Evolutionary conservation across 805 yeast species (phyloP), one percentile per base, ranked within the genome.

Genomic region (Metschnikowia rubicola): DNA sequence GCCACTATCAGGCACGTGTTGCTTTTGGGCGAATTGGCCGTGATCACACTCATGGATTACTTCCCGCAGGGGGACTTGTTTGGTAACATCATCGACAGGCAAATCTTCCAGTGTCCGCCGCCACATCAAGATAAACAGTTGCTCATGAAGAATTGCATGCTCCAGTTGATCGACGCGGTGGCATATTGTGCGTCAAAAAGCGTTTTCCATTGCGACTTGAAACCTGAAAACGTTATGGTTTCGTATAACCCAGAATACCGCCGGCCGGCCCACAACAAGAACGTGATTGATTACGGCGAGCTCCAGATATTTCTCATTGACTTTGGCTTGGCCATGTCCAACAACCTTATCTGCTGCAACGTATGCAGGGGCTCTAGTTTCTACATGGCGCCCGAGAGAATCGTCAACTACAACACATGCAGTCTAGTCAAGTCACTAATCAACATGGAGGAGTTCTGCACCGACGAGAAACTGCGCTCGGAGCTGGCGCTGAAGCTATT

Each of bases 341-440:
- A 78, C 10, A 68, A 73, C 35, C 66, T 60, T 47, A 75, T 86
- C 35, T 80, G 83, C 52, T 79, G 85, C 51, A 85, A 86, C 57
- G 80, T 83, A 17, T 89, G 96, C 54, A 79, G 95, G 47, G 97
- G 97, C 1, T 84, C 92, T 8, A 78, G 87, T 21, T 91, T 88
- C 65, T 90, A 90, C 68, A 90, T 91, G 97, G 86, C 96, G 0
- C 97, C 97, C 8, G 97, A 90, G 64, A 69, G 94, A 61, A 64
- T 81, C n/a, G 67, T 71, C 17, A 76, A 78, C 54, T 74, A 70
- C 39, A 60, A 64, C 50, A 66, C 68, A 43, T 61, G 65, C 51
- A 53, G 52, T 31, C 46, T 58, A 15, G 63, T 66, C 39, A 51
- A 58, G 36, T 51, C 62, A 19, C 43, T 60, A n/a, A 50, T 68